phyloP scores from a whole-genome alignment of 495 filamentous ascomycete genomes.

The Tuber indicum region DNA sequence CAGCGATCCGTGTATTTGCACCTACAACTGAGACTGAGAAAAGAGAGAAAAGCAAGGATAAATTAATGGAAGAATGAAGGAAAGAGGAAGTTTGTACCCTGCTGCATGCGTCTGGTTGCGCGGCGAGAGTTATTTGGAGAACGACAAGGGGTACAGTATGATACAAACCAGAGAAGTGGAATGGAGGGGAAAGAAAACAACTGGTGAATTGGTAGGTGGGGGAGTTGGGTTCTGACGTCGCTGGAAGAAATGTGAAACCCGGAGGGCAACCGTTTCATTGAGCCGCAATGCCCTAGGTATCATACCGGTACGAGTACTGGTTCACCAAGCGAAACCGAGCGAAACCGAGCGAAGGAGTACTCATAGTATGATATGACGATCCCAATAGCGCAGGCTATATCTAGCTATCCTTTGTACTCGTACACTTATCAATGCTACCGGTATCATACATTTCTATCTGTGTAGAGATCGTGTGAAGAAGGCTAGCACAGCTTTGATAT shows the following conservation, averaged over 20 bases:
- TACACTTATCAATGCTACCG: background rate
- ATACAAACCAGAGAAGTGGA: background rate
- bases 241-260: background rate
- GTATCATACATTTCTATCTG: background rate
- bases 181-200: background rate
- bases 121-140: background rate
- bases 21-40: background rate
- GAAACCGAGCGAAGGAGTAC: background rate
- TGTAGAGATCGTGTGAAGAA: background rate
- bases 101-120: slow-evolving; percentile 28
- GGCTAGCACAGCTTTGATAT: background rate
- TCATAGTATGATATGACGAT: background rate
- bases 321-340: too few relatives aligned
- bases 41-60: background rate
- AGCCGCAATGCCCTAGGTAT: background rate
- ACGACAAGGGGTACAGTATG: background rate
- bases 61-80: background rate
- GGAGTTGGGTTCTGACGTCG: background rate
- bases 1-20: background rate
- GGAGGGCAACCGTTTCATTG: background rate
- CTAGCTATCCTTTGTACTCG: background rate
- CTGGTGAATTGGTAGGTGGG: background rate
- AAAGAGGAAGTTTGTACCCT: slow-evolving; percentile 24
- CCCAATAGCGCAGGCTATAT: background rate
- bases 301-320: background rate